Percentiles rank a stretch among this genome's conserved stretches.
These are phyloP conservation scores for Tolypocladium capitatum DNA, from an alignment of 2,329 filamentous ascomycete species.

Conservation along the genomic window DNA sequence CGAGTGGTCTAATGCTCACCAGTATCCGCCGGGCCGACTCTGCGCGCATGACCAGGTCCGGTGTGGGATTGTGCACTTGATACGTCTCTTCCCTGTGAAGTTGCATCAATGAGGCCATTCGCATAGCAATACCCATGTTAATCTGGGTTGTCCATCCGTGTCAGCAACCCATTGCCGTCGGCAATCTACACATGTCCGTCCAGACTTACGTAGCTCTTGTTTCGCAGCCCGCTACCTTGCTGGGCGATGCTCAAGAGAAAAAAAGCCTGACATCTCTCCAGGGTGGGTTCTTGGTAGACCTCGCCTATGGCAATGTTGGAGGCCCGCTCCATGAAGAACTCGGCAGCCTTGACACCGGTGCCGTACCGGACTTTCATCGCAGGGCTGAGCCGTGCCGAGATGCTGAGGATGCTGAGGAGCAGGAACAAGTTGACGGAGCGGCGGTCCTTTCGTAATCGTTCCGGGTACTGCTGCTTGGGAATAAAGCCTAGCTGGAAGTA, in stretches of 20 bases:
- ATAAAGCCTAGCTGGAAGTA: conserved; percentile 50
- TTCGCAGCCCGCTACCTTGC: conserved; percentile 40
- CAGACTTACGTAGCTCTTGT: conserved; percentile 38
- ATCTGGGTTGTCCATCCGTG: conserved; percentile 21
- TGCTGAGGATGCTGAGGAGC: conserved; percentile 39
- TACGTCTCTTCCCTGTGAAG: conserved; percentile 45
- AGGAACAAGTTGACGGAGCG: conserved; percentile 40
- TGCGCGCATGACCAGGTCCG: conserved; percentile 31
- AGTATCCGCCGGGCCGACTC: conserved; percentile 45
- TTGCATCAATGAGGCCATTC: conserved; percentile 41
- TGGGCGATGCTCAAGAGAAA: conserved; percentile 46
- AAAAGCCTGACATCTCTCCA: conserved; percentile 45
- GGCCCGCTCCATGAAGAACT: conserved; percentile 39
- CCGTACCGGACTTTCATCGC: conserved; percentile 34
- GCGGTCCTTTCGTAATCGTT: conserved; percentile 31
- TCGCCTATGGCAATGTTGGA: conserved; percentile 33
- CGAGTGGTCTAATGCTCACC: conserved; percentile 17
- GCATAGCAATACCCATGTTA: conserved; percentile 42
- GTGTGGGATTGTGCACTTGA: conserved; percentile 24
- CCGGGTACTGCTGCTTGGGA: conserved; percentile 36
- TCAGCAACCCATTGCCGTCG: background rate
- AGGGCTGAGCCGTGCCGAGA: conserved; percentile 41
- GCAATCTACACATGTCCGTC: no score
- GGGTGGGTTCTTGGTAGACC: conserved; percentile 36
- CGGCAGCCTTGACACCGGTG: conserved; percentile 35